Conservation (phyloP, 768 basidiomycete genomes). For the Russula sp. region DNA sequence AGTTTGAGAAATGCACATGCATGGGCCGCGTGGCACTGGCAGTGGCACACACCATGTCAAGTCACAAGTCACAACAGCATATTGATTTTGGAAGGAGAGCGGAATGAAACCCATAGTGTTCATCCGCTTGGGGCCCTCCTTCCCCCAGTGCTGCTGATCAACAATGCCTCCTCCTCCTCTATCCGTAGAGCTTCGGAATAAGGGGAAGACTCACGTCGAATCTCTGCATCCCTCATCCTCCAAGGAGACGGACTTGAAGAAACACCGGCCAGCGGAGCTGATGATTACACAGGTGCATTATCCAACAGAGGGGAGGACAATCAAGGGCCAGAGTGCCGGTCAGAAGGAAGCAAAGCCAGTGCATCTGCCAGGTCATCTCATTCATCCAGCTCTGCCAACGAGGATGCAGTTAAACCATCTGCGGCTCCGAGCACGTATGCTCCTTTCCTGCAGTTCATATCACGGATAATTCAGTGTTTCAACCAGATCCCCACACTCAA, state of each 20-base stretch:
- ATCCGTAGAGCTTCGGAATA: not conserved
- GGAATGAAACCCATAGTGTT: too few relatives aligned
- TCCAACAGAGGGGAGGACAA: not conserved
- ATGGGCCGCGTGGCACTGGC: too few relatives aligned
- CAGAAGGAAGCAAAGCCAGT: not conserved
- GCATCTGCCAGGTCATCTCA: not conserved
- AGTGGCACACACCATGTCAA: too few relatives aligned
- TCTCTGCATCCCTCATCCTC: not conserved
- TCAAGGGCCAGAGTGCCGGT: constrained; percentile 2
- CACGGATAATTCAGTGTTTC: not conserved
- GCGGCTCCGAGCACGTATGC: not conserved
- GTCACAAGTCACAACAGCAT: too few relatives aligned
- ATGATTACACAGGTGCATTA: constrained; percentile 18
- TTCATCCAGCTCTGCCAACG: not conserved
- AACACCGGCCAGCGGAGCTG: not conserved
- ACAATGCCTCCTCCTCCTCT: not conserved
- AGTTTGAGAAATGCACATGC: too few relatives aligned
- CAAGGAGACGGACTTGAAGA: not conserved
- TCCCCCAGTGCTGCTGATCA: too few relatives aligned
- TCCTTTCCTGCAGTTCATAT: not conserved
- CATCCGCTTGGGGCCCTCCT: too few relatives aligned
- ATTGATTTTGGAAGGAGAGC: too few relatives aligned
- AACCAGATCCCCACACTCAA: not conserved
- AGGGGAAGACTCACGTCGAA: not conserved
- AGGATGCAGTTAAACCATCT: not conserved